A percentile compares a stretch with the other conserved stretches of the same genome.
These are phyloP conservation scores for Aspergillus latus DNA, from an alignment of 2,329 filamentous ascomycete genomes.

Conservation along the genomic window DNA sequence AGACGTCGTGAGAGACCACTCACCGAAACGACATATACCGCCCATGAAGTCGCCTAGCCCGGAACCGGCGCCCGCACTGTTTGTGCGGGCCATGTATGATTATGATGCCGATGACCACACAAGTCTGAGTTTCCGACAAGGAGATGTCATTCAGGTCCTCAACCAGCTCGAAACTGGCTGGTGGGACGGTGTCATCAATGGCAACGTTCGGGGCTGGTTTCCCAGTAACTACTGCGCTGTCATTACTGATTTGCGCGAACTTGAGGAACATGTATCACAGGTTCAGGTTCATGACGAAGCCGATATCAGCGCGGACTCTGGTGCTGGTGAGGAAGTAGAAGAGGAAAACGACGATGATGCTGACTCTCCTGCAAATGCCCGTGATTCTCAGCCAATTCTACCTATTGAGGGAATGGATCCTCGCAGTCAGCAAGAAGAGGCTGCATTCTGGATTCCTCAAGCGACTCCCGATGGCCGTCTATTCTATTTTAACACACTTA, in stretches of 20 bases:
- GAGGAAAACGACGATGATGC: conserved; percentile 65
- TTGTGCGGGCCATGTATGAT: conserved; percentile 93
- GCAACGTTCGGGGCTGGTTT: conserved; percentile 89
- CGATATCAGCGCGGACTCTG: conserved; percentile 51
- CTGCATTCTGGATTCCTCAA: conserved; percentile 98
- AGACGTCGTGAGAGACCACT: conserved; percentile 23
- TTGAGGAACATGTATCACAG: conserved; percentile 61
- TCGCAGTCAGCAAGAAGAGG: conserved; percentile 70
- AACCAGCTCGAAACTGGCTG: conserved; percentile 97
- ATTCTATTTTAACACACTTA: conserved; percentile 98
- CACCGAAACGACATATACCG: conserved; percentile 29
- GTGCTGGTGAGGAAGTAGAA: conserved; percentile 61
- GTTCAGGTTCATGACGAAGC: conserved; percentile 52
- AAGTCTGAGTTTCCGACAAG: conserved; percentile 93
- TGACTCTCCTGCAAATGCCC: conserved; percentile 66
- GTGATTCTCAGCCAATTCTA: conserved; percentile 60
- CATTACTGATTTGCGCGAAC: conserved; percentile 73
- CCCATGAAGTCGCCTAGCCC: conserved; percentile 36
- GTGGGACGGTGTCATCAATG: conserved; percentile 99
- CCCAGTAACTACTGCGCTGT: conserved; percentile 97
- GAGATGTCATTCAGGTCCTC: conserved; percentile 97
- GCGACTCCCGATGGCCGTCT: conserved; percentile 88
- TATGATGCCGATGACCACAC: conserved; percentile 97
- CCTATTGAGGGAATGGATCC: conserved; percentile 67
- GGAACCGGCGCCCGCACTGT: conserved; percentile 60